These are phyloP conservation scores for Acacia concinna DNA, from an alignment of 331 rosid species.

Conservation along the genomic window DNA sequence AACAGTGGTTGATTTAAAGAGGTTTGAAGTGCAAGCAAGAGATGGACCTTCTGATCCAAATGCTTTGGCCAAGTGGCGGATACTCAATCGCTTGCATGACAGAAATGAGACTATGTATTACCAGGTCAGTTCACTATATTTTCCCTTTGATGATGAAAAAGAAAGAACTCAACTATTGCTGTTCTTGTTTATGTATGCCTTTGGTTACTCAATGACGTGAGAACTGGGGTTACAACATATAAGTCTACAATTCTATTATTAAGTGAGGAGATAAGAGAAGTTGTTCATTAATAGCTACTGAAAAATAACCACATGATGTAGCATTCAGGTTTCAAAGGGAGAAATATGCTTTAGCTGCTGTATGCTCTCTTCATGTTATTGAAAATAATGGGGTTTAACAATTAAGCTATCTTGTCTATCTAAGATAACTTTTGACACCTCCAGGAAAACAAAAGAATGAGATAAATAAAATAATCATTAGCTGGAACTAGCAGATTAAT, in stretches of 20 bases:
- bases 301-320: neutral
- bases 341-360: neutral
- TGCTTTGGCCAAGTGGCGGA: conserved; percentile 98
- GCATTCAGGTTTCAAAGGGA: neutral
- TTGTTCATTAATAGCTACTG: neutral
- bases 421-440: neutral
- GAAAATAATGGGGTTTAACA: neutral
- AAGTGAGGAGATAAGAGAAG: neutral
- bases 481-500: neutral
- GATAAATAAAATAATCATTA: neutral
- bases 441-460: neutral
- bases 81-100: conserved; percentile 94
- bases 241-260: neutral
- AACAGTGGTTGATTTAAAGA: conserved; percentile 90
- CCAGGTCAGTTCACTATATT: conserved; percentile 55
- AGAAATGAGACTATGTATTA: conserved; percentile 98
- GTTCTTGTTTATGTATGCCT: neutral
- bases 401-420: neutral
- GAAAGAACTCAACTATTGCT: neutral
- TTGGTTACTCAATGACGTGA: neutral
- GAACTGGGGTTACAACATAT: neutral
- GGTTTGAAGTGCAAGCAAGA: conserved; percentile 90
- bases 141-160: conserved; percentile 18
- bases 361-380: neutral
- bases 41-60: conserved; percentile 98